These are phyloP conservation scores for Diaporthe aspalathi DNA, from an alignment of 2,329 filamentous ascomycete species.

Conservation along the genomic window DNA sequence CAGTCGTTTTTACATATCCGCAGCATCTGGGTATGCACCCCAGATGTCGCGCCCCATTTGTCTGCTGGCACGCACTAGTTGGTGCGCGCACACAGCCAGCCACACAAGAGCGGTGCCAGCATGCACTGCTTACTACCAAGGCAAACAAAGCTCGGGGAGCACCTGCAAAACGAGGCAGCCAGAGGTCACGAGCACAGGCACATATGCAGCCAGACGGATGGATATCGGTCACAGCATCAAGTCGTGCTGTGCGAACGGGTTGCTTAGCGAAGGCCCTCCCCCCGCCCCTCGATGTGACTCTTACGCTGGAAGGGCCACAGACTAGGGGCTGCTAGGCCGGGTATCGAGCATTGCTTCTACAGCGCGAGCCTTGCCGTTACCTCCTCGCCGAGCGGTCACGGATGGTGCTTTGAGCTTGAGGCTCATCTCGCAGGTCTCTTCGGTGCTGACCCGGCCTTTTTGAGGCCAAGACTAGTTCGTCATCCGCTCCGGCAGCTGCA, in stretches of 20 bases:
- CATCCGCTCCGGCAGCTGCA: background rate
- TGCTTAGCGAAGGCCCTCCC: background rate
- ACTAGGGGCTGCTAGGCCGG: background rate
- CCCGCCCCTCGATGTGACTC: slow-evolving; percentile 22
- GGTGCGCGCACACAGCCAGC: background rate
- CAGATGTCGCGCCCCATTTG: background rate
- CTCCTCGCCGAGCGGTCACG: background rate
- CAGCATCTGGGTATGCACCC: background rate
- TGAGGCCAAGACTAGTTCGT: background rate
- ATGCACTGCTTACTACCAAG: background rate
- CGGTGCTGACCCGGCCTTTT: background rate
- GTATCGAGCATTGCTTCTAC: background rate
- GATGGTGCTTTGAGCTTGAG: background rate
- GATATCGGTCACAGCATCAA: background rate
- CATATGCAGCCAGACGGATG: slow-evolving; percentile 16
- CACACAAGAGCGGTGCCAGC: background rate
- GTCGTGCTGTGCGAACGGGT: background rate
- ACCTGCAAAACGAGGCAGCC: slow-evolving; percentile 19
- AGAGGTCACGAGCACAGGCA: slow-evolving; percentile 4
- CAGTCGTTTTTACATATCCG: slow-evolving; percentile 10
- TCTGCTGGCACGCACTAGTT: background rate
- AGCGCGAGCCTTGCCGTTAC: slow-evolving; percentile 1
- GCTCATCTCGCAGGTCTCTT: slow-evolving; percentile 3
- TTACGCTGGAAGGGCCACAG: slow-evolving; percentile 9
- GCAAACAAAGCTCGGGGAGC: slow-evolving; percentile 17